Evolutionary conservation across 345 rosid genomes (phyloP), one percentile per base, ranked within the genome.

Genomic region (Euphorbia lathyris): DNA sequence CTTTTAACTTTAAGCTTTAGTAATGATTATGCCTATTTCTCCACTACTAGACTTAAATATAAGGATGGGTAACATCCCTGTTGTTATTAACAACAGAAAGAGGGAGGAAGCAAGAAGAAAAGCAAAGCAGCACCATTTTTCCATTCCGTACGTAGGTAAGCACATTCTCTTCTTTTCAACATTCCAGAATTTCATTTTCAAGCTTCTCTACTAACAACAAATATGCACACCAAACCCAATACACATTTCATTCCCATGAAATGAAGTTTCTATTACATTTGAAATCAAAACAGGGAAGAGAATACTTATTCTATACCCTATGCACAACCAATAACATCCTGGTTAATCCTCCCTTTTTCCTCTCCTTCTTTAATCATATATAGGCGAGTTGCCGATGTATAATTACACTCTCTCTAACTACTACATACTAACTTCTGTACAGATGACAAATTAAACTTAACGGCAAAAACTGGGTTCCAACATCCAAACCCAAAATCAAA

Each of bases 341-440:
- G 87, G 86, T 85, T 84, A 83, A 78, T 76, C 87, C 32, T 57
- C 20, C 56, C 34, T 47, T 65, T 34, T 69, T 65, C 57, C 65
- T 40, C 67, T 47, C 59, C 53, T 71, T 52, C 56, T 59, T 66
- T 47, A 34, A 73, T 75, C 56, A 75, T 79, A 79, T 86, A 66
- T 75, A 70, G 90, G 86, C 89, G 84, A 82, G 71, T 19, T 85
- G 90, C 89, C 87, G 17, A 67, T 82, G 83, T 81, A 43, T 86
- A 82, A 67, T 78, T 86, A 85, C 91, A 88, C 84, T 85, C 86
- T 80, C 63, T 80, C 65, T 73, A 72, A 64, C 50, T 60, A 70
- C 65, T 76, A 73, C 72, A 58, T 70, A 77, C 73, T 69, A 75
- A 80, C 77, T 78, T 76, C 87, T 86, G 91, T 89, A 89, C 94